phyloP scores from a whole-genome alignment of 805 yeast species.

The Starmerella bombi region DNA sequence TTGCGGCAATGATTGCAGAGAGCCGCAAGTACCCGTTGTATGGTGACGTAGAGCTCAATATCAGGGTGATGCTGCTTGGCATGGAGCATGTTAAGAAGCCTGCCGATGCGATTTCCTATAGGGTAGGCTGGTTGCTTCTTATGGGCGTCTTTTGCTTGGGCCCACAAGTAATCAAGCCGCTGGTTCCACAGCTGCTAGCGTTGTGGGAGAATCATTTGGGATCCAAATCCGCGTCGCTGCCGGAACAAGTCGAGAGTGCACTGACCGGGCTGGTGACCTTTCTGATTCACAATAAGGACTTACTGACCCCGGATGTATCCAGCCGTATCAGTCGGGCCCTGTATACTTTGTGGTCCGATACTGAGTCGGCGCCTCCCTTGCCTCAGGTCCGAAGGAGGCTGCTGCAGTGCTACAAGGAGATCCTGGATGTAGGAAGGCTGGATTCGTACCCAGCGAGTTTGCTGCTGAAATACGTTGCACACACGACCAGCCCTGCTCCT shows the following conservation, averaged over 20 bases:
- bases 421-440: constrained; percentile 13
- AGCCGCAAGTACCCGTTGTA: constrained; percentile 11
- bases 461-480: constrained; percentile 28
- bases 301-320: constrained; percentile 33
- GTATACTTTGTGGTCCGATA: constrained; percentile 30
- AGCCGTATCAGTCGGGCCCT: constrained; percentile 38
- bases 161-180: constrained; percentile 39
- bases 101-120: constrained; percentile 7
- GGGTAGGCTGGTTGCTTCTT: constrained; percentile 46
- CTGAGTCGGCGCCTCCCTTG: constrained; percentile 17
- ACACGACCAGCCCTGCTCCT: constrained; percentile 5
- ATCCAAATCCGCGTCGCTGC: constrained; percentile 23
- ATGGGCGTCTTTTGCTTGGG: constrained; percentile 54
- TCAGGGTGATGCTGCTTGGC: constrained; percentile 9
- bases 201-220: constrained; percentile 53
- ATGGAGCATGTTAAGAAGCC: constrained; percentile 4
- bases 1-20: constrained; percentile 15
- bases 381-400: constrained; percentile 20
- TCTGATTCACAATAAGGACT: constrained; percentile 28
- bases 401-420: constrained; percentile 18
- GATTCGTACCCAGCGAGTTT: constrained; percentile 30
- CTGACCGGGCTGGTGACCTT: constrained; percentile 45
- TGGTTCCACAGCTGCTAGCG: constrained; percentile 43
- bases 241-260: constrained; percentile 30
- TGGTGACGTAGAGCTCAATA: constrained; percentile 16